Base-by-base conservation (phyloP, 345 rosid species). In the Salix exigua region DNA sequence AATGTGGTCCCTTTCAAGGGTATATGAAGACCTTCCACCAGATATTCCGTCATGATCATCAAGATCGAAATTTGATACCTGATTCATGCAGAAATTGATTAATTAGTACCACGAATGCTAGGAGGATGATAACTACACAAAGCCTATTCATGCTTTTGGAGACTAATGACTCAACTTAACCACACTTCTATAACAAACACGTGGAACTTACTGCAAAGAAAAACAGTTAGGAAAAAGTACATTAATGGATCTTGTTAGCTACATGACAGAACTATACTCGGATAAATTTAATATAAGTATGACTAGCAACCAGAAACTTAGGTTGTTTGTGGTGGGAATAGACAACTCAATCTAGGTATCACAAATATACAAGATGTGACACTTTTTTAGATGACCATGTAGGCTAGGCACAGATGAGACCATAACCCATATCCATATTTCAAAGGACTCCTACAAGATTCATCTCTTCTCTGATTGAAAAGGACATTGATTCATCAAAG, bases 61-160 rank as follows among this genome's bases (percentile, higher is more conserved):
- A 74, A 88, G 88, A 82, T 77, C 87, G 42, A 88, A 86, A 87
- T 88, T 84, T 75, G 94, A 83, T 72, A 77, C 91, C 97, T 91
- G 72, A 77, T 77, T 31, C 67, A 68, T 62, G 55, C 75, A 58
- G 25, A 73, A 72, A 46, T 25, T 66, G 69, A 73, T 71, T 28
- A 23, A 66, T 40, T 73, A 77, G 51, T 38, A 72, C 60, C 75
- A 78, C 60, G 61, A 82, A 72, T 42, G 31, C 48, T 70, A 58
- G 48, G 23, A 23, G 18, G 64, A 46, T 64, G 11, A 46, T 48
- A 44, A 46, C n/a, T 9, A 42, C 35, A 31, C 38, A 9, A 50
- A 7, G 13, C 65, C 46, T 1, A 12, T 8, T 18, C 9, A 62
- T 6, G 18, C 33, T 6, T 73, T 17, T 64, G 40, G 46, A 73